Base-by-base conservation (phyloP, 2,329 filamentous ascomycete genomes). In the Pseudocercospora crystallina region DNA sequence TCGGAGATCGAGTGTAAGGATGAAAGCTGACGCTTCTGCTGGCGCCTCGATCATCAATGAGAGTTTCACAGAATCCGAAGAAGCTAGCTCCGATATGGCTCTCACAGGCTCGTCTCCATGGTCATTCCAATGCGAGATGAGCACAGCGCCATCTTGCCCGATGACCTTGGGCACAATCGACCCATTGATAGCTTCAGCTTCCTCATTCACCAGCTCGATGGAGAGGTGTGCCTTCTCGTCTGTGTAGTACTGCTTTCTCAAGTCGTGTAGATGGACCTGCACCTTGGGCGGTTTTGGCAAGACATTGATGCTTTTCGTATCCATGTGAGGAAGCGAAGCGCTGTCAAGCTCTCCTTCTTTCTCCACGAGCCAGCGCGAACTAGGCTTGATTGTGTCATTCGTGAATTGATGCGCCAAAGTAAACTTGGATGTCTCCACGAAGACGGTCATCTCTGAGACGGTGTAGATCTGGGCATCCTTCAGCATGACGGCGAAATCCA, bases 231-330 rank as follows among this genome's bases (percentile, higher is more conserved):
- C 81, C 0, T 75, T 69, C 71, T 99, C 94, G 61, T 95, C 87
- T 1, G 87, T 88, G 66, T 96, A 97, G 68, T 92, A 95, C 47
- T 90, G 85, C 10, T 82, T 78, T 49, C 79, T 75, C 7, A 85
- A 70, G 35, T 82, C 79, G 2, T 81, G 75, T 8, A 89, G 73
- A 20, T 75, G 79, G 39, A 99, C 82, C 60, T 89, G 84, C 74
- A 99, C 83, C 70, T 96, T 97, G 0, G 94, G 94, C 26, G 92
- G 94, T 58, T 95, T 88, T 1, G 94, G 92, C 47, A 90, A 78
- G 17, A 99, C 84, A 49, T 82, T 85, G 49, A 95, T 80, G 2
- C 74, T 73, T 31, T 80, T 74, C 1, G 76, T 74, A 49, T 80
- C 74, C 34, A 72, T 71, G 46, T 74, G 74, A 15, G 58, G 55